phyloP scores from a whole-genome alignment of 139 green algal species.

The Spirogloea muscicola region DNA sequence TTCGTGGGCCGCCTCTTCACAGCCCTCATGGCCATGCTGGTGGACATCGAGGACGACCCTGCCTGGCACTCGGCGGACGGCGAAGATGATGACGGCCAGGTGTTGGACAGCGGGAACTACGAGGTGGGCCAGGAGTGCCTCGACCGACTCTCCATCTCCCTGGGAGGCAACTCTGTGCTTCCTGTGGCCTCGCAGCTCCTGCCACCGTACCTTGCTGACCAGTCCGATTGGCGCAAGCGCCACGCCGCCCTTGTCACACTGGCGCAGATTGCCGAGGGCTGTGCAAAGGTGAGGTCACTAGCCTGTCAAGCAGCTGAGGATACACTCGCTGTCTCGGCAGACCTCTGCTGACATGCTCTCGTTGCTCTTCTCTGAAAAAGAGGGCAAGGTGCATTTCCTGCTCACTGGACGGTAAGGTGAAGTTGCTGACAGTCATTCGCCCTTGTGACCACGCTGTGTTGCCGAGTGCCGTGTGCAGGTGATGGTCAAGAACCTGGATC shows the following conservation, averaged over 20 bases:
- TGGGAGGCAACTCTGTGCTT: slow-evolving; percentile 84
- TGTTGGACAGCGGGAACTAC: slow-evolving; percentile 24
- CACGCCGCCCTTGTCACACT: slow-evolving; percentile 85
- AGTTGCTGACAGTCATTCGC: too few species aligned
- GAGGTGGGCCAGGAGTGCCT: slow-evolving; percentile 80
- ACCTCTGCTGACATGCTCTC: too few species aligned
- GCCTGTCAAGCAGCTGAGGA: too few species aligned
- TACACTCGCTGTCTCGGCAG: too few species aligned
- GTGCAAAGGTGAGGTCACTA: slow-evolving; percentile 81
- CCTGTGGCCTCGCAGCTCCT: slow-evolving; percentile 72
- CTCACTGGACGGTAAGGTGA: too few species aligned
- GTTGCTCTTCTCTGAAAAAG: too few species aligned
- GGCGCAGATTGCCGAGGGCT: slow-evolving; percentile 95
- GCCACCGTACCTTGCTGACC: slow-evolving; percentile 66
- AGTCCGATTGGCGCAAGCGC: slow-evolving; percentile 82
- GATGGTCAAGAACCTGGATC: slow-evolving; percentile 60
- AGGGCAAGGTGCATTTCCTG: too few species aligned
- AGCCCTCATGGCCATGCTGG: slow-evolving; percentile 75
- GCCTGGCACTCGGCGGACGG: slow-evolving; percentile 65
- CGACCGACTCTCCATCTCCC: slow-evolving; percentile 81
- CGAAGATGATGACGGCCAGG: slow-evolving; percentile 56
- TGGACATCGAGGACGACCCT: slow-evolving; percentile 90
- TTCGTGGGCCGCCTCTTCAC: slow-evolving; percentile 78
- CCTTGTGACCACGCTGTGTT: slow-evolving; percentile 55
- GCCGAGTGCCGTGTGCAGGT: slow-evolving; percentile 45